These are phyloP conservation scores for Hymenoscyphus infarciens DNA, from an alignment of 2,329 filamentous ascomycete genomes.

Conservation along the genomic window DNA sequence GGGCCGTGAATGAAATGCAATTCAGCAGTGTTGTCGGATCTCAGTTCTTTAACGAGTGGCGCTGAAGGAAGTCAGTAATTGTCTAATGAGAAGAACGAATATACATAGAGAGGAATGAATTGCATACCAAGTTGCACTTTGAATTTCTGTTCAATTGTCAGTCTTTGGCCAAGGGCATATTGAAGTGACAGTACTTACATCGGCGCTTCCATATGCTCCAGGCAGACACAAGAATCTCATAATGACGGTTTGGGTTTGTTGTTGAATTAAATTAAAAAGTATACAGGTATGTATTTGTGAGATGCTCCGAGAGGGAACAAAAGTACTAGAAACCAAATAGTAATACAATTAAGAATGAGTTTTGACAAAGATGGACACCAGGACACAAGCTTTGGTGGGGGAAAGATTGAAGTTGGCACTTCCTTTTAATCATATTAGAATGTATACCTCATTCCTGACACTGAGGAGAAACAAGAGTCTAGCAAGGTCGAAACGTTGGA, in stretches of 20 bases:
- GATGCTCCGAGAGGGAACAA: neutral
- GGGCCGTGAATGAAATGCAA: constrained; percentile 53
- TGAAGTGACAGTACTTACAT: constrained; percentile 39
- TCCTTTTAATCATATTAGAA: neutral
- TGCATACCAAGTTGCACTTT: constrained; percentile 48
- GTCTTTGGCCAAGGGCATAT: neutral
- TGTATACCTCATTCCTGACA: neutral
- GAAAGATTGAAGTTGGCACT: neutral
- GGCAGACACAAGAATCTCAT: constrained; percentile 58
- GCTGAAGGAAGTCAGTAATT: constrained; percentile 30
- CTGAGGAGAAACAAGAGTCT: neutral
- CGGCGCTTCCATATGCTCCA: constrained; percentile 55
- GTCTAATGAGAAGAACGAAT: constrained; percentile 2
- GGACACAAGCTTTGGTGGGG: neutral
- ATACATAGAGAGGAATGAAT: neutral
- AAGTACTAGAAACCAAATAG: neutral
- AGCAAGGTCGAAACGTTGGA: constrained; percentile 1
- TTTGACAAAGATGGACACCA: neutral
- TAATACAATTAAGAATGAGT: neutral
- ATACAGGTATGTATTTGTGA: neutral
- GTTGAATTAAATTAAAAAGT: constrained; percentile 1
- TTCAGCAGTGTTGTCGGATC: constrained; percentile 43
- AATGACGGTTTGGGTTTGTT: constrained; percentile 21
- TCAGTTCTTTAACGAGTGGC: constrained; percentile 47
- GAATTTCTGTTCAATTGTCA: constrained; percentile 46